A percentile compares a stretch with the other conserved stretches of the same genome.
phyloP scores from a whole-genome alignment of 352 stramenopile species.

The Phytophthora brassicae region DNA sequence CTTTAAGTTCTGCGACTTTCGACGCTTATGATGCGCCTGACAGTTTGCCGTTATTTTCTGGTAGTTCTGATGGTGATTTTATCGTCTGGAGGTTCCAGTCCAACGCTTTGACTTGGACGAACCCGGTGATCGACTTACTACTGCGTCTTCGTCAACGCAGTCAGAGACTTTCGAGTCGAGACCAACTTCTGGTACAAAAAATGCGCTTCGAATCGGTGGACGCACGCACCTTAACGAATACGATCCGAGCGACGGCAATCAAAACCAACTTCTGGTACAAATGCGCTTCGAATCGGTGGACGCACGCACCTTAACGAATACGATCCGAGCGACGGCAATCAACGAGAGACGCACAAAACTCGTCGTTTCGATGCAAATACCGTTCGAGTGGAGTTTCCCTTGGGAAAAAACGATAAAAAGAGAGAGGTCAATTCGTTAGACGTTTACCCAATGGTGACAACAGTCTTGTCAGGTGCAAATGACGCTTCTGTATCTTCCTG shows the following conservation, averaged over 20 bases:
- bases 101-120: constrained; percentile 5
- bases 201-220: constrained; percentile 14
- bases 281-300: constrained; percentile 15
- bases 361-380: constrained; percentile 10
- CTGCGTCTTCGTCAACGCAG: constrained; percentile 41
- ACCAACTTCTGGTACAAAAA: constrained; percentile 37
- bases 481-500: constrained; percentile 5
- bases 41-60: constrained; percentile 25
- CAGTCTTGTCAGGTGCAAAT: neutral
- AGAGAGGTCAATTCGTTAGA: constrained; percentile 22
- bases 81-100: constrained; percentile 39
- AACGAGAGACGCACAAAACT: constrained; percentile 24
- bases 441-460: constrained; percentile 26
- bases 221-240: constrained; percentile 3
- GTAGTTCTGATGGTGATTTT: neutral
- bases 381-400: constrained; percentile 25
- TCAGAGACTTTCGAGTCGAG: constrained; percentile 24
- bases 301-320: constrained; percentile 3
- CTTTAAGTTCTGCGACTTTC: constrained; percentile 32
- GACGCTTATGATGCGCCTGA: constrained; percentile 5
- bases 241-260: constrained; percentile 16
- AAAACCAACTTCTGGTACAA: constrained; percentile 37
- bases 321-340: constrained; percentile 33
- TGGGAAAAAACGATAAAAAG: constrained; percentile 16
- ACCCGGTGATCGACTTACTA: constrained; percentile 38